Evolutionary conservation across 495 filamentous ascomycete genomes (phyloP), one percentile per base, ranked within the genome.

Genomic region (Mytilinidion resinicola): DNA sequence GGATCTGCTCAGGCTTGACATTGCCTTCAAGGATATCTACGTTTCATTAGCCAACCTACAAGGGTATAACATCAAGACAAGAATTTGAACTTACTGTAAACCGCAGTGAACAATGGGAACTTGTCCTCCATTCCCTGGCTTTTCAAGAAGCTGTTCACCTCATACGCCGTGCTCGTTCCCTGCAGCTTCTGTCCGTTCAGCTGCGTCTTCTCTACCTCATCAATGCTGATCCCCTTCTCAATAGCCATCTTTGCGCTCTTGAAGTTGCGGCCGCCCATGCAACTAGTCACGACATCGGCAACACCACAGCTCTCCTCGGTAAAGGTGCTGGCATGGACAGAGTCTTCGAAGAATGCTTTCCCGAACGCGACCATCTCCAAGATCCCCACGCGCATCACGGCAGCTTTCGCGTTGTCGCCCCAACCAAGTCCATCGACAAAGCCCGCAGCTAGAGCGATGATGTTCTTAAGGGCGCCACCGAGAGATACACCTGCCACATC

Each of bases 171-270:
- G 67, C 85, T 84, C 6, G 89, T 96, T 15, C 95, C 95, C 72
- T 97, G 95, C 62, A 99, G 74, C 76, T 91, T 96, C 80, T 99
- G 95, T 35, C 95, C 95, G 70, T 99, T 99, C 59, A 99, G 78
- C 73, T 96, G 91, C 41, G 79, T 78, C 68, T 81, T 78, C 80
- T 97, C 95, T 56, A 99, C 80, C 75, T 96, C 89, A 57, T 86
- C 84, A 44, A 99, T 87, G 39, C 82, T 79, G 56, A 89, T 79
- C 38, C 85, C 85, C 63, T 85, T 80, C 80, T 93, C 81, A 33
- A 96, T 81, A 12, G 86, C 86, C 75, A 91, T 82, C 81, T 87
- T 95, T 36, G 95, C 93, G 69, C 91, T 96, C 50, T 89, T 83
- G 79, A 89, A 93, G 71, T 99, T 99, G 25, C 95, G 81, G 25